A percentile compares a stretch with the other conserved stretches of the same genome.
Conservation (phyloP, 306 rosid species). For the Leucaena leucocephala region DNA sequence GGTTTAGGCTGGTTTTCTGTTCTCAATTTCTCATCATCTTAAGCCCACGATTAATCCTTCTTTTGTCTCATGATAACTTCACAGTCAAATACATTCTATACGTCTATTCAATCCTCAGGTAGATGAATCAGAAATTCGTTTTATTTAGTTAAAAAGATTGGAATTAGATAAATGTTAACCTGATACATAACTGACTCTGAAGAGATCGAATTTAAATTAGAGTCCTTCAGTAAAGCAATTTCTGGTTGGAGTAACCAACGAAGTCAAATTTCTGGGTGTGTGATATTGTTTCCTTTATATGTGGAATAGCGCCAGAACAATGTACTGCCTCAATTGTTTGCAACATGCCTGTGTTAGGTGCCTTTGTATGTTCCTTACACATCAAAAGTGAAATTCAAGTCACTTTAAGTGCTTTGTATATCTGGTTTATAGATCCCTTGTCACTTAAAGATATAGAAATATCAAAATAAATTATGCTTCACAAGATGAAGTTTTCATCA, state of each 20-base stretch:
- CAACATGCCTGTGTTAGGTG: not conserved
- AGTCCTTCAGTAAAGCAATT: not conserved
- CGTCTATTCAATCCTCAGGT: no score
- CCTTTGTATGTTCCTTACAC: conserved; percentile 13
- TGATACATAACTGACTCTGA: not conserved
- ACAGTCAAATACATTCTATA: no score
- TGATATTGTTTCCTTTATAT: not conserved
- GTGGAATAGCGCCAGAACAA: conserved; percentile 4
- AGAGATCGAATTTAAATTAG: not conserved
- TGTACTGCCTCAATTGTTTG: not conserved
- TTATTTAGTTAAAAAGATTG: conserved; percentile 2
- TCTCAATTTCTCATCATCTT: no score
- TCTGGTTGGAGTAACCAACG: not conserved
- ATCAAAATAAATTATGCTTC: not conserved
- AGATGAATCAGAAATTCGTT: conserved; percentile 1
- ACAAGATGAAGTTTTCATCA: conserved; percentile 1
- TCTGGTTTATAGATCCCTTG: not conserved
- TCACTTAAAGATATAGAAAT: not conserved
- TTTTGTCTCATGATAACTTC: no score
- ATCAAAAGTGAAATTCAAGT: conserved; percentile 20
- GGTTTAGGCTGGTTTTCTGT: no score
- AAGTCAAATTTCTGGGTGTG: conserved; percentile 6
- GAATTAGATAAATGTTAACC: not conserved
- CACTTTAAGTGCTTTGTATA: not conserved
- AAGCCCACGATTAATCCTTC: no score